A percentile compares a stretch with the other conserved stretches of the same genome.
Conservation (phyloP, 1,284 basidiomycete genomes). For the Psilocybe mexicana region DNA sequence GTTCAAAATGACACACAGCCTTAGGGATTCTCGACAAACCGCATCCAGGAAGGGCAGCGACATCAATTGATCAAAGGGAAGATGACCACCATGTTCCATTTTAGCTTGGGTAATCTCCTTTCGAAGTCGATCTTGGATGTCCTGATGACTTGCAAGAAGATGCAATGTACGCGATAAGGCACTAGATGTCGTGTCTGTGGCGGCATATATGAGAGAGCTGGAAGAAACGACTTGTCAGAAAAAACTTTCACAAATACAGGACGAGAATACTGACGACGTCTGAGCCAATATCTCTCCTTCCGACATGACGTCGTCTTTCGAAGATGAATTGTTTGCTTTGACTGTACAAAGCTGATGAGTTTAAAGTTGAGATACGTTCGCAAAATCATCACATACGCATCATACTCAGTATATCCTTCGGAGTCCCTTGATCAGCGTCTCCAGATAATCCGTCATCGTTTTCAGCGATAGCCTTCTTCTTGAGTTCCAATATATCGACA, state of each 20-base stretch:
- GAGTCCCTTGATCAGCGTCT: slow-evolving; percentile 34
- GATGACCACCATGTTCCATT: slow-evolving; percentile 17
- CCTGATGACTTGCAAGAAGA: slow-evolving; percentile 34
- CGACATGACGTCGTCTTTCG: slow-evolving; percentile 23
- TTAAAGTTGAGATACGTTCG: background rate
- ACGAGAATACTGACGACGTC: slow-evolving; percentile 18
- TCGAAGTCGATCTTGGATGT: slow-evolving; percentile 39
- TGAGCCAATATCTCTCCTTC: slow-evolving; percentile 27
- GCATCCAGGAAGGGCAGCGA: slow-evolving; percentile 44
- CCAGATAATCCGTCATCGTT: slow-evolving; percentile 27
- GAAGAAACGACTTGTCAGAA: background rate
- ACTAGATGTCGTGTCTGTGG: slow-evolving; percentile 44
- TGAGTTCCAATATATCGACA: slow-evolving; percentile 33
- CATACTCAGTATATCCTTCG: slow-evolving; percentile 48
- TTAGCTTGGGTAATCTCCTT: slow-evolving; percentile 33
- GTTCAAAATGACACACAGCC: slow-evolving; percentile 30
- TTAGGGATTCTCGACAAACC: slow-evolving; percentile 42
- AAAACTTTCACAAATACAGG: background rate
- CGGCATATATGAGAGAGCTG: slow-evolving; percentile 46
- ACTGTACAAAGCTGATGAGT: slow-evolving; percentile 17
- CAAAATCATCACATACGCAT: slow-evolving; percentile 33
- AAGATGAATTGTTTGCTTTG: slow-evolving; percentile 27
- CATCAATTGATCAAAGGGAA: slow-evolving; percentile 37
- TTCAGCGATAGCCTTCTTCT: slow-evolving; percentile 30
- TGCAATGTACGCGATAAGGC: slow-evolving; percentile 39